These are phyloP conservation scores for Batkoa obscura DNA, from an alignment of 371 early-diverging fungal genomes.

Conservation along the genomic window DNA sequence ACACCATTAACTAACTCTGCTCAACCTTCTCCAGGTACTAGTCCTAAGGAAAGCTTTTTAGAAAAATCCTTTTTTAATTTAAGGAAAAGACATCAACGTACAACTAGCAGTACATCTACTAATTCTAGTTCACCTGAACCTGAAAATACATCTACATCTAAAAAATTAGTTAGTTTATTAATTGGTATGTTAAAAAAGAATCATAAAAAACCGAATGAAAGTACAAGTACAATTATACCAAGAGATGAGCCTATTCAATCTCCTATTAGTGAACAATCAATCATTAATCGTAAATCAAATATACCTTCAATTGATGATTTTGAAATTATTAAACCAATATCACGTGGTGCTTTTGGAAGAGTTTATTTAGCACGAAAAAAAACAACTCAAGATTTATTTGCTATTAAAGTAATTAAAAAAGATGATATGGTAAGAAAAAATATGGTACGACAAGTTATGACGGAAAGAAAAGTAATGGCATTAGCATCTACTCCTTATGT, in stretches of 20 bases:
- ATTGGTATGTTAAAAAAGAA: constrained; percentile 1
- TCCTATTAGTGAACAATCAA: not conserved
- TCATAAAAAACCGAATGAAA: not conserved
- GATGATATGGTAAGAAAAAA: constrained; percentile 85
- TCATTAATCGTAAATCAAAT: not conserved
- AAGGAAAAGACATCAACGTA: not conserved
- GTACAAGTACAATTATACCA: not conserved
- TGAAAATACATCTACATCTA: not conserved
- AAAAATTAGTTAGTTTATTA: constrained; percentile 1
- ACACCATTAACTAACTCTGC: not conserved
- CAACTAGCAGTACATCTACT: not conserved
- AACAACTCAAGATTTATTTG: constrained; percentile 69
- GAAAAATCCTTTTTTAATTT: constrained; percentile 1
- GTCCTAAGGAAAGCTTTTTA: constrained; percentile 5
- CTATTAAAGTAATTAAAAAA: constrained; percentile 76
- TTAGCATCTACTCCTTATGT: constrained; percentile 81
- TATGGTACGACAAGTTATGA: constrained; percentile 76
- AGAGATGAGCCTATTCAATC: not conserved
- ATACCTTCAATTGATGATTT: constrained; percentile 51
- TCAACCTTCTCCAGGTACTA: not conserved
- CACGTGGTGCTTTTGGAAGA: constrained; percentile 80
- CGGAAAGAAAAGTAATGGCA: constrained; percentile 69
- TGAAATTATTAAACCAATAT: constrained; percentile 80
- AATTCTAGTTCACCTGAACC: not conserved
- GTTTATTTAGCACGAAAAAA: constrained; percentile 73